Base-by-base conservation (phyloP, 768 basidiomycete genomes). In the Auriscalpium vulgare region DNA sequence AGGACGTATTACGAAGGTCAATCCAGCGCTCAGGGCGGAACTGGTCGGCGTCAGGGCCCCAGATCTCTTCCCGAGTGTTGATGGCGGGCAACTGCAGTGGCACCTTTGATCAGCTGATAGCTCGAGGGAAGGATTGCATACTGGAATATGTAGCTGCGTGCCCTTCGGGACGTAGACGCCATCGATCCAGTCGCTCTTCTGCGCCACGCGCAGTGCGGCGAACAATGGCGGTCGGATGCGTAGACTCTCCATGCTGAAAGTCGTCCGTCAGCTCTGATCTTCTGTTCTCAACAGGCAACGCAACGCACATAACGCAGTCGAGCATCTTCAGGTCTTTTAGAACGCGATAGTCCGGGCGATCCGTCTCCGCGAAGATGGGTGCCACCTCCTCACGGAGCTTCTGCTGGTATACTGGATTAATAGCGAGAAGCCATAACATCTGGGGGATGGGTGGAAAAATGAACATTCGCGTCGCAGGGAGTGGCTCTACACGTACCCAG, bases 1-100 rank as follows among this genome's bases (percentile, higher is more conserved):
- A 71, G 1, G 66, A 62, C 0, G 72, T 54, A 58, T 73, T 69
- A 62, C 71, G 74, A 1, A 74, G 69, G 54, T 71, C 63, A 8
- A 75, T 68, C 78, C 79, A 80, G 38, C 79, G 73, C 13, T 65
- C 66, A 1, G 79, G 79, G 35, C 66, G 71, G 64, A 79, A 77
- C 75, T 75, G 74, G 60, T 77, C 75, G 3, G 78, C 78, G 56
- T 81, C 76, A 47, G 72, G 71, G 13, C 79, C 79, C 79, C 78
- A 81, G 10, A 77, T 58, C 13, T 68, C 71, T 52, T 74, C 75
- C 71, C 74, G 77, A 0, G 77, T 78, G 58, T 81, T 81, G 47
- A 79, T 66, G 5, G 74, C 74, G 37, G 76, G 74, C 51, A 80
- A 78, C 77, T 80, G 54, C 23, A 29, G 23, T 29, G 23, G 23